These are phyloP conservation scores for Coemansia sp. DNA, from an alignment of 192 early-diverging fungal genomes.

Conservation along the genomic window DNA sequence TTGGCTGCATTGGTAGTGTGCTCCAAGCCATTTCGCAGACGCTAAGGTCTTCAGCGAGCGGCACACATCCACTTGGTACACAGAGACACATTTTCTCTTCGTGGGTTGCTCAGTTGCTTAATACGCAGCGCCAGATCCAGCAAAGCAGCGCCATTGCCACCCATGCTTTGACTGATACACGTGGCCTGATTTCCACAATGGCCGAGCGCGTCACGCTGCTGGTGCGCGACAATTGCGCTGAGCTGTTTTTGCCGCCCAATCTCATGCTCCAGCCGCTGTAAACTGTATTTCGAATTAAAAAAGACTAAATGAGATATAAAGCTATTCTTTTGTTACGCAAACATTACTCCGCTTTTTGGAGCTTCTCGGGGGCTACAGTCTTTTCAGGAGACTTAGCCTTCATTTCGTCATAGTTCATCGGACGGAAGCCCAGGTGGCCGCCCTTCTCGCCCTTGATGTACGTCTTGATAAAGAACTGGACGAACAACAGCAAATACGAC, in stretches of 20 bases:
- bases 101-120: slow-evolving; percentile 31
- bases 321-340: background rate
- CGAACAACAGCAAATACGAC: slow-evolving; percentile 83
- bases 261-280: slow-evolving; percentile 5
- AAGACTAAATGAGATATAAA: background rate
- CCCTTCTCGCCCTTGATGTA: slow-evolving; percentile 62
- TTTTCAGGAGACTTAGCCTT: slow-evolving; percentile 20
- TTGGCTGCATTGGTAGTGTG: slow-evolving; percentile 26
- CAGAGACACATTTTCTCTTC: slow-evolving; percentile 17
- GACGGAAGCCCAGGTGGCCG: slow-evolving; percentile 48
- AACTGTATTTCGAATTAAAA: slow-evolving; percentile 4
- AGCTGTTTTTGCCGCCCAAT: slow-evolving; percentile 24
- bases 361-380: slow-evolving; percentile 19
- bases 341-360: slow-evolving; percentile 27
- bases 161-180: slow-evolving; percentile 16
- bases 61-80: background rate
- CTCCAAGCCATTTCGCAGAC: slow-evolving; percentile 13
- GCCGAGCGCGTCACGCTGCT: slow-evolving; percentile 28
- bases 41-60: background rate
- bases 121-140: slow-evolving; percentile 16
- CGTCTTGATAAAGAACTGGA: slow-evolving; percentile 86
- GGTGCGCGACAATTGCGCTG: slow-evolving; percentile 25
- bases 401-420: slow-evolving; percentile 50
- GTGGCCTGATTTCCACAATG: slow-evolving; percentile 30
- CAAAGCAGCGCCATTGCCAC: slow-evolving; percentile 3